Percentiles rank a stretch among this genome's conserved stretches.
These are phyloP conservation scores for Mantamonas sphyraenae DNA, from an alignment of 78 protist genomes.

Conservation along the genomic window DNA sequence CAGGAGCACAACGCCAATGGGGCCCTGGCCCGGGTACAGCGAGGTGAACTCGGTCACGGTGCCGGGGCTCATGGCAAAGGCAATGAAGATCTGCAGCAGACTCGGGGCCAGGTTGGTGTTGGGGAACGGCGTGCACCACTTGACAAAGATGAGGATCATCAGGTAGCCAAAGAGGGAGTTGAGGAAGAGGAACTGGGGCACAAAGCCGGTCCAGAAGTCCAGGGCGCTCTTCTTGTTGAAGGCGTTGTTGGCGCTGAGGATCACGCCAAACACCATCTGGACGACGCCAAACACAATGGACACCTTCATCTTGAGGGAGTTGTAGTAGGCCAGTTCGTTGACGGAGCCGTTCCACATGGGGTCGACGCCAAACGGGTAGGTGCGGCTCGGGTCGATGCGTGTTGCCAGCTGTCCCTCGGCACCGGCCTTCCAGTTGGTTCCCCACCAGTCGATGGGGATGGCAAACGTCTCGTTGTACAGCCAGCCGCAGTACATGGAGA, in stretches of 20 bases:
- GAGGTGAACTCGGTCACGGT: background rate
- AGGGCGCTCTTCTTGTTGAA: slow-evolving; percentile 42
- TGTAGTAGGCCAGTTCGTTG: slow-evolving; percentile 84
- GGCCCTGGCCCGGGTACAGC: slow-evolving; percentile 28
- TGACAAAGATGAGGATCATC: slow-evolving; percentile 63
- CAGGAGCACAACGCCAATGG: slow-evolving; percentile 54
- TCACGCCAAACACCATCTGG: slow-evolving; percentile 89
- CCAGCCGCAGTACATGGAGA: slow-evolving; percentile 91
- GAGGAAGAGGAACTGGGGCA: slow-evolving; percentile 93
- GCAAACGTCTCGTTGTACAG: slow-evolving; percentile 96
- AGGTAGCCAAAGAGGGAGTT: slow-evolving; percentile 95
- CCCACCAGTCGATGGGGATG: slow-evolving; percentile 35
- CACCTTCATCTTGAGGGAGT: slow-evolving; percentile 99
- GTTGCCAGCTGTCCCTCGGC: background rate
- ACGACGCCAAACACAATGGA: slow-evolving; percentile 92
- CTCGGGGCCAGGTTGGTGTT: slow-evolving; percentile 33
- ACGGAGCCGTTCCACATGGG: slow-evolving; percentile 53
- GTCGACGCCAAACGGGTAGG: slow-evolving; percentile 86
- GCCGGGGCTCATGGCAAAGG: slow-evolving; percentile 72
- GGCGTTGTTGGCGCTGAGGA: slow-evolving; percentile 68
- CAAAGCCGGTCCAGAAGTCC: slow-evolving; percentile 64
- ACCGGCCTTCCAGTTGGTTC: background rate
- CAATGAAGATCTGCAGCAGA: slow-evolving; percentile 61
- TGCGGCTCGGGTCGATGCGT: background rate
- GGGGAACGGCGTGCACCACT: slow-evolving; percentile 59